Percentiles rank a stretch among this genome's conserved stretches.
These are phyloP conservation scores for Silene latifolia DNA, from an alignment of 148 eudicot genomes.

Conservation along the genomic window DNA sequence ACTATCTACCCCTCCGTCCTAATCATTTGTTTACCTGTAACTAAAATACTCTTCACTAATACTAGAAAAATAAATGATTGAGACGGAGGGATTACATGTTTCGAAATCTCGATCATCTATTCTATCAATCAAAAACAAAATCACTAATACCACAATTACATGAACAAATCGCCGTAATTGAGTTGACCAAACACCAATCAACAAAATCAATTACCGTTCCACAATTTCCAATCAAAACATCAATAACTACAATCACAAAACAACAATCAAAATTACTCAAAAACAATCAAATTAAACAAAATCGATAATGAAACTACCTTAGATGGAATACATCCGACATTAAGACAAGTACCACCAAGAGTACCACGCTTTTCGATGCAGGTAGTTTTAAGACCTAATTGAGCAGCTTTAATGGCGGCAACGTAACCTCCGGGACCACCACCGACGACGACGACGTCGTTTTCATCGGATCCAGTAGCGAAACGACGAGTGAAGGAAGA, in stretches of 20 bases:
- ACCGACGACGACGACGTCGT: slow-evolving; percentile 87
- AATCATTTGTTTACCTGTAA: too few species aligned
- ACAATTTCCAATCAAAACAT: neutral
- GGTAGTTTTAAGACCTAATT: slow-evolving; percentile 87
- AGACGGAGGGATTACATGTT: too few species aligned
- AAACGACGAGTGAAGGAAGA: slow-evolving; percentile 50
- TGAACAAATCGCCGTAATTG: neutral
- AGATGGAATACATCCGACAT: slow-evolving; percentile 95
- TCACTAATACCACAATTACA: neutral
- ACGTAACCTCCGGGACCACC: slow-evolving; percentile 98
- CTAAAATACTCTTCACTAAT: too few species aligned
- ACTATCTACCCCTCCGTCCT: too few species aligned
- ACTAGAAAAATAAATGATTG: too few species aligned
- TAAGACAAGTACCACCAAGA: slow-evolving; percentile 92
- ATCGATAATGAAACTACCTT: slow-evolving; percentile 41
- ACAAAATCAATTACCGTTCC: neutral
- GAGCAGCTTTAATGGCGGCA: slow-evolving; percentile 95
- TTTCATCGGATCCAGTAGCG: slow-evolving; percentile 69
- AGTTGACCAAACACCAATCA: neutral
- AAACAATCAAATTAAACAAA: neutral
- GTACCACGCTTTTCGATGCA: slow-evolving; percentile 92
- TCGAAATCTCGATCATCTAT: too few species aligned
- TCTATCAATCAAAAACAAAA: too few species aligned
- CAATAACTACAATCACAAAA: too few species aligned
- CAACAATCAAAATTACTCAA: neutral